Conservation (phyloP, 2,329 filamentous ascomycete species). For the Plenodomus lindquistii region DNA sequence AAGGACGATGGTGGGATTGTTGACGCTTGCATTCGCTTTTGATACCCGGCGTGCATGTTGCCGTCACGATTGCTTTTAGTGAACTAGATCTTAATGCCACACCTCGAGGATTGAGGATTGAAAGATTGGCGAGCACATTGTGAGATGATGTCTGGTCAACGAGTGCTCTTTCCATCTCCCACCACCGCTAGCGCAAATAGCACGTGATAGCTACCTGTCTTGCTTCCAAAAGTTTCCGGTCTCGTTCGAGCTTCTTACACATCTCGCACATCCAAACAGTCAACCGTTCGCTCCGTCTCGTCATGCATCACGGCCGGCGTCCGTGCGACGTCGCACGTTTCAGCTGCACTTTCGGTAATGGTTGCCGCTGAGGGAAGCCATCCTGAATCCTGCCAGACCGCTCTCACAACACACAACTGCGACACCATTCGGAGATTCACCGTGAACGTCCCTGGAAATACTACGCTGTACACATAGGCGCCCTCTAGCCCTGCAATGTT, state of each 20-base stretch:
- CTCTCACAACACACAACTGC: not conserved
- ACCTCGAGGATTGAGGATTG: not conserved
- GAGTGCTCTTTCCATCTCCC: not conserved
- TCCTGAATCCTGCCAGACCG: not conserved
- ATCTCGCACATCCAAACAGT: not conserved
- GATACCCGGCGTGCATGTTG: conserved; percentile 14
- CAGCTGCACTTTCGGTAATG: conserved; percentile 24
- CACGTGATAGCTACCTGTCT: not conserved
- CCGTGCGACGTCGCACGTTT: conserved; percentile 35
- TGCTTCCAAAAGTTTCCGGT: not conserved
- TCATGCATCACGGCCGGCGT: conserved; percentile 6
- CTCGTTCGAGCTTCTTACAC: not conserved
- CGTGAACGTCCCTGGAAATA: not conserved
- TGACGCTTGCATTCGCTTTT: conserved; percentile 2
- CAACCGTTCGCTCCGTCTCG: not conserved
- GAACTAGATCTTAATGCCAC: not conserved
- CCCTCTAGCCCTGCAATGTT: conserved; percentile 50
- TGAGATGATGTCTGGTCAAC: not conserved
- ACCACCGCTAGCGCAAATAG: not conserved
- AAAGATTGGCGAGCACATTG: too few species aligned
- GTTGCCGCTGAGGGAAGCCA: conserved; percentile 17
- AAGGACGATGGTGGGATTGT: not conserved
- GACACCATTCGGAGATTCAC: not conserved
- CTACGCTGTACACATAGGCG: too few species aligned
- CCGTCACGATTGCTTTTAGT: conserved; percentile 2